Evolutionary conservation across 371 early-diverging fungal genomes (phyloP).

Genomic region (Synchytrium microbalum): DNA sequence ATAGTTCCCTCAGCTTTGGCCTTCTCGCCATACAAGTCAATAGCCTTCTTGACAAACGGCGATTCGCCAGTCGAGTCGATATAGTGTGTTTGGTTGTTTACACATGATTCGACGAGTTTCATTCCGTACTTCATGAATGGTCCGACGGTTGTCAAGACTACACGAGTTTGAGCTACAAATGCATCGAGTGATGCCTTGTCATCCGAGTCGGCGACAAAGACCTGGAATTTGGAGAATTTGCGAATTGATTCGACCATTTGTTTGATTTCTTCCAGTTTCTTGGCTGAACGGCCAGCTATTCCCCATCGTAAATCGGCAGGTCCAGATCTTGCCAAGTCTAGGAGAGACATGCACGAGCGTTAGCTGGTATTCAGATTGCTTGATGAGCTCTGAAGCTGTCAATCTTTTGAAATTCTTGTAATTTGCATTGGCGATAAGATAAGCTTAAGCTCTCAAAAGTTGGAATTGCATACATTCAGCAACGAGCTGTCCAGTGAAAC

Average conservation of each 20-base stretch:
- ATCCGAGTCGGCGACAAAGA: conserved; percentile 56
- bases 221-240: conserved; percentile 25
- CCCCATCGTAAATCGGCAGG: conserved; percentile 53
- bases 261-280: conserved; percentile 44
- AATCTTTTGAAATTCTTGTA: too few relatives aligned
- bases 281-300: conserved; percentile 60
- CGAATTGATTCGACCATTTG: conserved; percentile 6
- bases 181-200: conserved; percentile 45
- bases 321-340: too few relatives aligned
- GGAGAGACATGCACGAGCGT: too few relatives aligned
- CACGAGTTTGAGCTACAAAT: conserved; percentile 55
- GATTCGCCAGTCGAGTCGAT: conserved; percentile 89
- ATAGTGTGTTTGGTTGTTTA: conserved; percentile 75
- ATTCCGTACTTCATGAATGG: conserved; percentile 49
- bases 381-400: too few relatives aligned
- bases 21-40: conserved; percentile 55
- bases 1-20: conserved; percentile 57
- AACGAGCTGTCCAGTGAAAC: too few relatives aligned
- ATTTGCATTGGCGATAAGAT: too few relatives aligned
- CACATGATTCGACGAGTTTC: conserved; percentile 63
- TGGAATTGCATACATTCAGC: too few relatives aligned
- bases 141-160: conserved; percentile 81
- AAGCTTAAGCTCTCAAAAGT: too few relatives aligned
- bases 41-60: conserved; percentile 58
- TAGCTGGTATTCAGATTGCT: too few relatives aligned